Base-by-base conservation (phyloP, 805 yeast genomes). In the Metschnikowia henanensis region DNA sequence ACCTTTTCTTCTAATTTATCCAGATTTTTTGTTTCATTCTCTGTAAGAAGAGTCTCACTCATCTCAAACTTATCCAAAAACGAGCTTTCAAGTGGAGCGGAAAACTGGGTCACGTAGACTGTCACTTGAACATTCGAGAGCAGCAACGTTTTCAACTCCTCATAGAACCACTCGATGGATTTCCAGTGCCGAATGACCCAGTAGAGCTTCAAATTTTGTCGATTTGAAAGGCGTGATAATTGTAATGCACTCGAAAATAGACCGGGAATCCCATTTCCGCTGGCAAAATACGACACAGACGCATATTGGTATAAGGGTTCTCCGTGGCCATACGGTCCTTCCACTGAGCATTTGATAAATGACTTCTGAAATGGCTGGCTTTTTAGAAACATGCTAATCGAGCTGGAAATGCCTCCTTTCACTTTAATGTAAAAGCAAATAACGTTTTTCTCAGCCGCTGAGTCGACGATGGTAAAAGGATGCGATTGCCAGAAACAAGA, bases 191-290 rank as follows among this genome's bases (percentile, higher is more conserved):
- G 68, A 30, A 69, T 57, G 23, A 63, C 59, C 73, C 73, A 69
- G 51, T 59, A 53, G 28, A 69, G 18, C 30, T 36, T 39, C 13
- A 30, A 23, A 5, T 18, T 47, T 30, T 60, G 52, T 13, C 43
- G 20, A 13, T 41, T 17, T 6, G 33, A 35, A 31, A 35, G 44
- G 28, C 45, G 42, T 18, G 58, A 57, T 18, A 66, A 50, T 19
- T 58, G 56, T 12, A 44, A 45, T 9, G 69, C 77, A 44, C 77
- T 70, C 2, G 80, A 66, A 33, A 73, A 64, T 7, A 78, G 66
- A 0, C 80, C 83, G 0, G 87, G 78, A 54, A 81, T 72, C 7
- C 87, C 87, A 47, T 79, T 77, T 4, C 87, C 87, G 7, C 86
- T 85, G 4, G 83, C 82, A 30, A 81, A 58, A 33, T 80, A 69